Percentiles rank a stretch among this genome's conserved stretches.
Evolutionary conservation across 345 rosid genomes (phyloP).

Genomic region (Eucalyptus curtisii): DNA sequence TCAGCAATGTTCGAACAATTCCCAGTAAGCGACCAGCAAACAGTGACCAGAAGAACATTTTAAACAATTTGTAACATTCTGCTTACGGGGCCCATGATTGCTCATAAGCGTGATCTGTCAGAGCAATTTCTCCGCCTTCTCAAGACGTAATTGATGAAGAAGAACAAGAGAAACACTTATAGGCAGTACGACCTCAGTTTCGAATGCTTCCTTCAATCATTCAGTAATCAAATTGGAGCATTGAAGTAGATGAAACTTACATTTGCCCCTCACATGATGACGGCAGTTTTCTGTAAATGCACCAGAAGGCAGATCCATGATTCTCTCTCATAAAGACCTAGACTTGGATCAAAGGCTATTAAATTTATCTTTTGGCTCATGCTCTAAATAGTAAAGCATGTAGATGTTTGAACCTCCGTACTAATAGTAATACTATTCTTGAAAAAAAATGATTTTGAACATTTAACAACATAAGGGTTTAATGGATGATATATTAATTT

Average conservation of each 20-base stretch:
- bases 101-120: not conserved
- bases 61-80: not conserved
- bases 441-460: too few species aligned
- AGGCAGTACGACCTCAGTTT: not conserved
- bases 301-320: conserved; percentile 56
- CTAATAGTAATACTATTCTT: too few species aligned
- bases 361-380: too few species aligned
- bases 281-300: conserved; percentile 49
- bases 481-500: too few species aligned
- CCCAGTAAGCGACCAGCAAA: conserved; percentile 78
- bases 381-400: too few species aligned
- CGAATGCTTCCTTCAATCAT: not conserved
- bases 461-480: too few species aligned
- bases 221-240: not conserved
- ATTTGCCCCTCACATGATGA: conserved; percentile 74
- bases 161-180: not conserved
- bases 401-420: too few species aligned
- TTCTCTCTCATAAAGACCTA: conserved; percentile 7
- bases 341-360: too few species aligned
- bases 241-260: conserved; percentile 29
- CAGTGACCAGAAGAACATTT: conserved; percentile 48
- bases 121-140: not conserved
- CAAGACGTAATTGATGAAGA: not conserved
- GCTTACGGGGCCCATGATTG: not conserved
- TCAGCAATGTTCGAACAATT: conserved; percentile 59